These are phyloP conservation scores for Cucurbita ficifolia DNA, from an alignment of 306 rosid species.

Conservation along the genomic window DNA sequence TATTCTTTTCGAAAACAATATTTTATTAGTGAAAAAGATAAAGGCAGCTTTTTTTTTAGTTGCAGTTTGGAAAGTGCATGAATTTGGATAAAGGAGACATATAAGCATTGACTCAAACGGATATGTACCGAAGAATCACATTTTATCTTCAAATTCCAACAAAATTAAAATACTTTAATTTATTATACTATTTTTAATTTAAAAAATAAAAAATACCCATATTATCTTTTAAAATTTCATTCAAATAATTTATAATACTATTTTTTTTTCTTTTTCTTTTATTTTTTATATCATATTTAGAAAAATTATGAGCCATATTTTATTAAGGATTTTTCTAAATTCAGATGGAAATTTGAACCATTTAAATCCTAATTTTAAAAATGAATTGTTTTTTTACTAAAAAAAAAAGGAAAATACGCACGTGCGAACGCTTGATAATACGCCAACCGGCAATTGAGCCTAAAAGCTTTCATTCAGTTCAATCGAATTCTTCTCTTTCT, in stretches of 20 bases:
- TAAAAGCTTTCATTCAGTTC: background rate
- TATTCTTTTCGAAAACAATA: background rate
- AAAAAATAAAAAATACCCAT: too few species aligned
- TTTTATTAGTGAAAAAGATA: background rate
- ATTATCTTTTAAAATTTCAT: too few species aligned
- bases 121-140: background rate
- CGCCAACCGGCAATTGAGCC: background rate
- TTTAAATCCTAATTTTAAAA: background rate
- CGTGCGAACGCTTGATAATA: background rate
- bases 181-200: background rate
- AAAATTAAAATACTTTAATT: background rate
- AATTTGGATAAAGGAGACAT: background rate
- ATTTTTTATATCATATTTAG: too few species aligned
- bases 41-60: background rate
- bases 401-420: background rate
- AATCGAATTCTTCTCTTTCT: background rate
- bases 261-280: too few species aligned
- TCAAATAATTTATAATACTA: too few species aligned
- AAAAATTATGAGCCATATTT: too few species aligned
- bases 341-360: too few species aligned
- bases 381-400: background rate
- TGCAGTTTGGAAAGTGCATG: background rate
- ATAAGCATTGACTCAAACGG: background rate
- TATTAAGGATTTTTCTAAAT: too few species aligned
- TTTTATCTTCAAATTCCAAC: background rate